phyloP scores from a whole-genome alignment of 2,329 filamentous ascomycete species.

The Colletotrichum lentis region DNA sequence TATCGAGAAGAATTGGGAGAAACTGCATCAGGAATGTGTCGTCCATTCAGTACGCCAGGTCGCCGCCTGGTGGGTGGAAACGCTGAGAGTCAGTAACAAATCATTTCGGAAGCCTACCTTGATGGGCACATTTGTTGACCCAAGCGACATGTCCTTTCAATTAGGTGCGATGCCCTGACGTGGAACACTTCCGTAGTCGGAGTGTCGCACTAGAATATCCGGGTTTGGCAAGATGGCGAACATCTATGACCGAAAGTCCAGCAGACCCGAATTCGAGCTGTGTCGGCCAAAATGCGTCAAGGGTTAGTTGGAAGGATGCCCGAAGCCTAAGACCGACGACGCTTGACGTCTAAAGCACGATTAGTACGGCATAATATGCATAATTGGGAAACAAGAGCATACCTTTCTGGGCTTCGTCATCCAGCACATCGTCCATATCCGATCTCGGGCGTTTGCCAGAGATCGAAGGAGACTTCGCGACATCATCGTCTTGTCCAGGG shows the following conservation, averaged over 20 bases:
- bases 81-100: conserved; percentile 32
- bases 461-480: conserved; percentile 24
- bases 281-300: not conserved
- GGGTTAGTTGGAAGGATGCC: conserved; percentile 28
- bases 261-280: conserved; percentile 17
- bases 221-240: not conserved
- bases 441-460: conserved; percentile 40
- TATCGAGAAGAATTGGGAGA: conserved; percentile 30
- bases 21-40: conserved; percentile 9
- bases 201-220: not conserved
- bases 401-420: conserved; percentile 41
- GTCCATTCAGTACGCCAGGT: conserved; percentile 7
- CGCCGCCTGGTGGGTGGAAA: conserved; percentile 10
- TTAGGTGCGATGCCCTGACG: not conserved
- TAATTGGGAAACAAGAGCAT: not conserved
- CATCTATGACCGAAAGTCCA: not conserved
- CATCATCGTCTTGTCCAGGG: conserved; percentile 38
- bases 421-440: conserved; percentile 40
- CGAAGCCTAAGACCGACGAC: conserved; percentile 40
- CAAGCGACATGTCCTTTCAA: not conserved
- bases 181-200: not conserved
- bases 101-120: conserved; percentile 33
- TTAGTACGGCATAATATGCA: conserved; percentile 22
- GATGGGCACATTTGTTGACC: not conserved
- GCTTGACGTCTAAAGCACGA: conserved; percentile 41